phyloP scores from a whole-genome alignment of 2,329 filamentous ascomycete species.

The Cladosporium oxysporum region DNA sequence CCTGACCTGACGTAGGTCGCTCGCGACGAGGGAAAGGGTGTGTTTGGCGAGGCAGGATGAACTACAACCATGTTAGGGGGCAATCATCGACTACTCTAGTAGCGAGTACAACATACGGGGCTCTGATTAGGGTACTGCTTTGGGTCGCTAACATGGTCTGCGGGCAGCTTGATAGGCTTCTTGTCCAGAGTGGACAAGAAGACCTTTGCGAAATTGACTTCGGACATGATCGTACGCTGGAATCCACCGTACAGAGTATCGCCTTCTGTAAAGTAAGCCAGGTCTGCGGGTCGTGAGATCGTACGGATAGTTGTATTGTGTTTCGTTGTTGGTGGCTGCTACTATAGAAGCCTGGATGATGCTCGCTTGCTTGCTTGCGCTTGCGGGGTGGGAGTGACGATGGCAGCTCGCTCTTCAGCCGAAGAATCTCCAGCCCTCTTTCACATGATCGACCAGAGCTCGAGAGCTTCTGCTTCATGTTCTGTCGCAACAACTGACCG shows the following conservation, averaged over 20 bases:
- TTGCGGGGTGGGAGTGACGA: slow-evolving; percentile 10
- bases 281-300: slow-evolving; percentile 6
- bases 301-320: background rate
- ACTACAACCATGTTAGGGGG: slow-evolving; percentile 48
- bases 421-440: slow-evolving; percentile 4
- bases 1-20: slow-evolving; percentile 46
- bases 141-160: slow-evolving; percentile 87
- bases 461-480: background rate
- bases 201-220: slow-evolving; percentile 78
- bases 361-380: background rate
- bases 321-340: background rate
- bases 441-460: slow-evolving; percentile 8
- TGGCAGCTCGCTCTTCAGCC: background rate
- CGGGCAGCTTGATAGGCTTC: slow-evolving; percentile 76
- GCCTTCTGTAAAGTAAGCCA: slow-evolving; percentile 20
- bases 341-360: background rate
- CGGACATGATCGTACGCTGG: slow-evolving; percentile 67
- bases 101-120: slow-evolving; percentile 60
- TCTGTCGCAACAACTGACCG: background rate
- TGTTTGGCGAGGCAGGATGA: slow-evolving; percentile 68
- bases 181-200: slow-evolving; percentile 81
- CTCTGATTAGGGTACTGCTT: slow-evolving; percentile 73
- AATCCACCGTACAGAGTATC: slow-evolving; percentile 32
- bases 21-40: slow-evolving; percentile 52
- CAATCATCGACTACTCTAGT: background rate